Conservation (phyloP, 2,329 filamentous ascomycete species). For the Cladosporium sp. region DNA sequence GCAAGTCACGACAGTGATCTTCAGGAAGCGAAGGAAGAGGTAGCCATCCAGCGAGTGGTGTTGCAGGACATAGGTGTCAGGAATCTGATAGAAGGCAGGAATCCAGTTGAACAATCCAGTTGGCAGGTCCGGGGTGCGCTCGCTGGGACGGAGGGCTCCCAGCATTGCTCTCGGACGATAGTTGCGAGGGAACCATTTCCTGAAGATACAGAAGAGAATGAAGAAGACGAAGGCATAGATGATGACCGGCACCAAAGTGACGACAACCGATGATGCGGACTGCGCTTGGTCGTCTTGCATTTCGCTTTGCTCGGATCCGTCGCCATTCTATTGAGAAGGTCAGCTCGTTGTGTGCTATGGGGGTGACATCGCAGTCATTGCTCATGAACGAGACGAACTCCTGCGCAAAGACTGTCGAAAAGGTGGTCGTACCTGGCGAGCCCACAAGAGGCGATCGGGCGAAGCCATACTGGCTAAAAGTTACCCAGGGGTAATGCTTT, state of each 20-base stretch:
- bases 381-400: background rate
- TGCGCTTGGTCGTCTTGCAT: constrained; percentile 15
- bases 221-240: constrained; percentile 32
- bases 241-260: constrained; percentile 34
- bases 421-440: background rate
- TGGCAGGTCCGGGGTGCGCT: constrained; percentile 37
- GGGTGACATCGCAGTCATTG: too few relatives aligned
- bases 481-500: background rate
- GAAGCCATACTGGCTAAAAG: background rate
- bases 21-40: constrained; percentile 83
- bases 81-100: constrained; percentile 48
- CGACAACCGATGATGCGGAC: constrained; percentile 31
- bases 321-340: background rate
- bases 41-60: constrained; percentile 92
- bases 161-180: constrained; percentile 44
- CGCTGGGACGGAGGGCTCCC: constrained; percentile 37
- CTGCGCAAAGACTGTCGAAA: background rate
- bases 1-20: constrained; percentile 71
- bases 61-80: constrained; percentile 77
- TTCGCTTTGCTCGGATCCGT: constrained; percentile 3
- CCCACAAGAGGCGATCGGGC: constrained; percentile 1
- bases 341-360: background rate
- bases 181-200: constrained; percentile 40
- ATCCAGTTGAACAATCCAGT: constrained; percentile 39
- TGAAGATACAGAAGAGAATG: constrained; percentile 38